Percentiles rank a stretch among this genome's conserved stretches.
phyloP scores from a whole-genome alignment of 2,329 filamentous ascomycete genomes.

The Aspergillus ochraceus region DNA sequence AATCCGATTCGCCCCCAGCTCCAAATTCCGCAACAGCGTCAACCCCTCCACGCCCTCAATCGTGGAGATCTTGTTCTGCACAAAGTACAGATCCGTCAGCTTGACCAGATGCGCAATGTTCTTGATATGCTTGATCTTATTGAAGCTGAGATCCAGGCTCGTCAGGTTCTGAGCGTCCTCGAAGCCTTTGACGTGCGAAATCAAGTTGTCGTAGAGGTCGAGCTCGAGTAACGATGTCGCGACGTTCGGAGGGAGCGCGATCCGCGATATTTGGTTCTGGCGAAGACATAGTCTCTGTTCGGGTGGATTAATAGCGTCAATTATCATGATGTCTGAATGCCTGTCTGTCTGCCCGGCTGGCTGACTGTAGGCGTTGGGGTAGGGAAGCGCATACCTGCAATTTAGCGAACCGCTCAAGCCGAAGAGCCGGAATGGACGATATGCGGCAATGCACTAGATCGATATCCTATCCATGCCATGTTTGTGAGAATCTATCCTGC shows the following conservation, averaged over 20 bases:
- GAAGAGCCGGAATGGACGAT: slow-evolving; percentile 71
- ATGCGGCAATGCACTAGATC: slow-evolving; percentile 88
- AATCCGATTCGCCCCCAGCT: slow-evolving; percentile 90
- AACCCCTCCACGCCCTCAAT: slow-evolving; percentile 84
- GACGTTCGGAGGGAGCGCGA: slow-evolving; percentile 70
- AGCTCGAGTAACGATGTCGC: slow-evolving; percentile 73
- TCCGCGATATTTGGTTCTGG: slow-evolving; percentile 82
- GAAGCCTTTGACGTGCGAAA: slow-evolving; percentile 80
- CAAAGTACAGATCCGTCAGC: slow-evolving; percentile 83
- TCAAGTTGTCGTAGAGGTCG: slow-evolving; percentile 95
- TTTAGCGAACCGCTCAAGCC: slow-evolving; percentile 79
- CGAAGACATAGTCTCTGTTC: slow-evolving; percentile 75
- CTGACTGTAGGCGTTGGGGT: too few relatives aligned
- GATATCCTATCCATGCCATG: slow-evolving; percentile 62
- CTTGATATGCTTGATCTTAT: slow-evolving; percentile 99
- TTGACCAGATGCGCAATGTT: slow-evolving; percentile 74
- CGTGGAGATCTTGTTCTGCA: slow-evolving; percentile 87
- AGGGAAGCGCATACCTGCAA: slow-evolving; percentile 52
- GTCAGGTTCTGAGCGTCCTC: slow-evolving; percentile 75
- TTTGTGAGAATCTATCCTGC: slow-evolving; percentile 6
- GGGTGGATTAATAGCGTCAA: neutral
- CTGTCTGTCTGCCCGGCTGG: neutral
- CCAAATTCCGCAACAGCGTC: slow-evolving; percentile 74
- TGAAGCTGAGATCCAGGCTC: slow-evolving; percentile 89
- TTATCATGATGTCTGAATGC: neutral